phyloP scores from a whole-genome alignment of 129 eudicot genomes.

The Logfia minima region DNA sequence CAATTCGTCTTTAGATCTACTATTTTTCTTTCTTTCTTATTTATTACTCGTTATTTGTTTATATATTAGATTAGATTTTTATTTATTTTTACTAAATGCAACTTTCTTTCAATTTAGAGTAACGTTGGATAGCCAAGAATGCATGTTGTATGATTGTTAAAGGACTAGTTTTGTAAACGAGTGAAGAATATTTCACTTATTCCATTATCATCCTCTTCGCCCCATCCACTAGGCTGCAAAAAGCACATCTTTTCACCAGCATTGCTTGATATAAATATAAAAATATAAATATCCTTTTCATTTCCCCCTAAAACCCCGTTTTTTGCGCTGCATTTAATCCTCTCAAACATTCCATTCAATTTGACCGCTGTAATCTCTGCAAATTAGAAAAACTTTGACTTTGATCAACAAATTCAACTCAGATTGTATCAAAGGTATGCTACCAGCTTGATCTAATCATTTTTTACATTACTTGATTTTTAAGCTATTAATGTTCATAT shows the following conservation, averaged over 20 bases:
- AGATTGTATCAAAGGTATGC: slow-evolving; percentile 19
- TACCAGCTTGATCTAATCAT: slow-evolving; percentile 16
- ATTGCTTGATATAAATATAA: slow-evolving; percentile 12
- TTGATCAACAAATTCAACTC: slow-evolving; percentile 27
- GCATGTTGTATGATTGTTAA: slow-evolving; percentile 3
- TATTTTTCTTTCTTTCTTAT: too few species aligned
- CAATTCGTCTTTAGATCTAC: too few species aligned
- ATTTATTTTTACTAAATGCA: too few species aligned
- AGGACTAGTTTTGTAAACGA: slow-evolving; percentile 17
- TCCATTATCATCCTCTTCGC: slow-evolving; percentile 39
- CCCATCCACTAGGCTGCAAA: slow-evolving; percentile 42
- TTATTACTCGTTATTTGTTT: too few species aligned
- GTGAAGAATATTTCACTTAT: slow-evolving; percentile 19
- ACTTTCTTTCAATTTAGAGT: too few species aligned
- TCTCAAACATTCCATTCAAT: slow-evolving; percentile 32
- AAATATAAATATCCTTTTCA: slow-evolving; percentile 11
- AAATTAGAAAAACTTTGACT: slow-evolving; percentile 22
- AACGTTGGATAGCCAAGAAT: neutral
- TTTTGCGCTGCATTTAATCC: slow-evolving; percentile 20
- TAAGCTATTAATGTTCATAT: slow-evolving; percentile 11
- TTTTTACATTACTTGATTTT: neutral
- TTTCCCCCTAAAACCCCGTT: slow-evolving; percentile 19
- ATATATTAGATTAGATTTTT: too few species aligned
- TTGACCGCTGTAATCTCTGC: slow-evolving; percentile 36
- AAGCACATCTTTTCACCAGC: slow-evolving; percentile 33